Evolutionary conservation across 2,329 filamentous ascomycete genomes (phyloP).

Genomic region (Alternaria metachromatica): DNA sequence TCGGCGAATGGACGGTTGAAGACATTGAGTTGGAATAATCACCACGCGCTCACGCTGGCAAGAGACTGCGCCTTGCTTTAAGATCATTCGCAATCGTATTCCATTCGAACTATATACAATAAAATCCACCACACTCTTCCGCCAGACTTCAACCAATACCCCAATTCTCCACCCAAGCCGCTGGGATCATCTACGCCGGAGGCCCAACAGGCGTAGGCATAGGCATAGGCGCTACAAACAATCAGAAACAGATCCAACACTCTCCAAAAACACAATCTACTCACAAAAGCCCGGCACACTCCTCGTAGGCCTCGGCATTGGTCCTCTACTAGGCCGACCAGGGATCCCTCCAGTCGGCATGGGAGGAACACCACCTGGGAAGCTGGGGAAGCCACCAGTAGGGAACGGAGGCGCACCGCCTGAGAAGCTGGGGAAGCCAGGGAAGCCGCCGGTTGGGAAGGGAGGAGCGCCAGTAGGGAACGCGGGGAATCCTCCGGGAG

Average conservation of each 20-base stretch:
- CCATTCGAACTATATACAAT: neutral
- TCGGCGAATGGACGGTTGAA: neutral
- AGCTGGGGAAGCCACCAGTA: neutral
- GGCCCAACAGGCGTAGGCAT: neutral
- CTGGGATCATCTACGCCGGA: neutral
- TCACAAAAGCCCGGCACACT: neutral
- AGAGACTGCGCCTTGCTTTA: neutral
- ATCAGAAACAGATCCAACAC: neutral
- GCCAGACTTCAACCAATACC: neutral
- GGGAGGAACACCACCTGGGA: neutral
- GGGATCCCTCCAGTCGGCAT: conserved; percentile 7
- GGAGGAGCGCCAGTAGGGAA: conserved; percentile 1
- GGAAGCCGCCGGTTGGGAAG: conserved; percentile 5
- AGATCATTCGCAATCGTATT: neutral
- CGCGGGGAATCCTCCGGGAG: neutral
- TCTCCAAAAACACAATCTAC: neutral
- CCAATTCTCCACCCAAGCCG: neutral
- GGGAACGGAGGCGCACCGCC: neutral
- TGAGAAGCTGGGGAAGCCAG: neutral
- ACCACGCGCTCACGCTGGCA: too few species aligned
- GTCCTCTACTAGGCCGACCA: neutral
- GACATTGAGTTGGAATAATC: neutral
- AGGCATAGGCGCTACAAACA: neutral
- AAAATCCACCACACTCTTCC: accelerated
- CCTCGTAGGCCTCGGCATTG: neutral